These are phyloP conservation scores for Aciculosporium take DNA, from an alignment of 2,329 filamentous ascomycete species.

Conservation along the genomic window DNA sequence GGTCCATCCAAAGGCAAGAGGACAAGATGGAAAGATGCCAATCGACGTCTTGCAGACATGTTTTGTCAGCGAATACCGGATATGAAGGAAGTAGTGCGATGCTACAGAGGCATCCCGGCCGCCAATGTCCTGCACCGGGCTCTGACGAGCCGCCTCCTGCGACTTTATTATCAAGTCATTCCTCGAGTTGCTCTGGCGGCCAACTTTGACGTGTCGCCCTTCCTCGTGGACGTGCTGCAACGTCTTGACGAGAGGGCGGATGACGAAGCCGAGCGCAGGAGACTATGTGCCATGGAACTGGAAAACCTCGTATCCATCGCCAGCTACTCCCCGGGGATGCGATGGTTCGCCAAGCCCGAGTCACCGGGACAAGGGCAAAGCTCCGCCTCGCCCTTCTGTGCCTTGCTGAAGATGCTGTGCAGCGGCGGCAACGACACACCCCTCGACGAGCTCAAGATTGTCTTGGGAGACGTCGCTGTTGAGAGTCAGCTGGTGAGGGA, in stretches of 20 bases:
- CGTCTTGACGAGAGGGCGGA: constrained; percentile 40
- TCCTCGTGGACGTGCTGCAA: constrained; percentile 55
- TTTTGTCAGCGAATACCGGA: constrained; percentile 68
- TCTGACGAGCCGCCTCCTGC: constrained; percentile 61
- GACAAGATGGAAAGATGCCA: constrained; percentile 54
- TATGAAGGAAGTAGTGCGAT: constrained; percentile 64
- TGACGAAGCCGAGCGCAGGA: constrained; percentile 33
- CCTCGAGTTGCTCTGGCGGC: constrained; percentile 68
- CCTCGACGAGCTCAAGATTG: constrained; percentile 32
- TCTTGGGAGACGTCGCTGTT: constrained; percentile 45
- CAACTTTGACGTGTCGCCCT: constrained; percentile 75
- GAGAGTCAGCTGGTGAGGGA: constrained; percentile 53
- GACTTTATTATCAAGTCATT: constrained; percentile 71
- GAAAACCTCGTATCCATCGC: constrained; percentile 73
- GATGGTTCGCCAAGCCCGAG: constrained; percentile 72
- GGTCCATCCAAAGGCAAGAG: constrained; percentile 24
- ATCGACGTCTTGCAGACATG: constrained; percentile 51
- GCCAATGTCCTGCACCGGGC: constrained; percentile 64
- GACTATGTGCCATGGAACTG: constrained; percentile 56
- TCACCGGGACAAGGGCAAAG: constrained; percentile 31
- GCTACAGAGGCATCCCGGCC: constrained; percentile 54
- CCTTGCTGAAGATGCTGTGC: constrained; percentile 40
- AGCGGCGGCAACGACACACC: constrained; percentile 16
- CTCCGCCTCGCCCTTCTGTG: constrained; percentile 50
- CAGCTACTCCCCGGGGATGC: constrained; percentile 66